These are phyloP conservation scores for Colletotrichum eleusines DNA, from an alignment of 2,329 filamentous ascomycete genomes.

Conservation along the genomic window DNA sequence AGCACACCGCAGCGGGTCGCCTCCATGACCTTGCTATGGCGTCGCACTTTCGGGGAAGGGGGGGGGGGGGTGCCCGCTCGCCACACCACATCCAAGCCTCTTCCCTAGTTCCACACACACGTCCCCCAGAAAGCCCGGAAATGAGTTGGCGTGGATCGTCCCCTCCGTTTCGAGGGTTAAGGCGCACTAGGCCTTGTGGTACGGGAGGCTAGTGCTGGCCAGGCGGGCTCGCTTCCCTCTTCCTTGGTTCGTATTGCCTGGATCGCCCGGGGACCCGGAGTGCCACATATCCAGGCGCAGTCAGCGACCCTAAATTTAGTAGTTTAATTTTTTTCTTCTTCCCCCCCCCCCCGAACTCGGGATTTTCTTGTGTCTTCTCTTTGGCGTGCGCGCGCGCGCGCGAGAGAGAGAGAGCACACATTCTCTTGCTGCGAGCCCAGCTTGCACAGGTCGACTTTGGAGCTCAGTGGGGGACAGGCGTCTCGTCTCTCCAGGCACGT, in stretches of 20 bases:
- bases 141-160: slow-evolving; percentile 38
- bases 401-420: no score
- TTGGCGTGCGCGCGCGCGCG: no score
- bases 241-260: slow-evolving; percentile 26
- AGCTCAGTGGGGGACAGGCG: no score
- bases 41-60: background rate
- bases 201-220: slow-evolving; percentile 22
- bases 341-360: no score
- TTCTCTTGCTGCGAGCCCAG: no score
- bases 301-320: slow-evolving; percentile 15
- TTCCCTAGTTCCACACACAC: background rate
- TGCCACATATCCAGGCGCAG: slow-evolving; percentile 24
- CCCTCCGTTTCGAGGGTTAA: background rate
- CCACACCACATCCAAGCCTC: background rate
- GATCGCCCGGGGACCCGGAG: background rate
- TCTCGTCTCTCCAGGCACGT: no score
- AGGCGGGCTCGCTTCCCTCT: background rate
- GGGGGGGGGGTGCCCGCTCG: no score
- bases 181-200: slow-evolving; percentile 12
- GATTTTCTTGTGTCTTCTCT: no score
- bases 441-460: no score
- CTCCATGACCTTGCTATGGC: background rate
- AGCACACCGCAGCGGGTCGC: slow-evolving; percentile 1
- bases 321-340: background rate
- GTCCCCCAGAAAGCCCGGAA: slow-evolving; percentile 30